Percentiles rank a stretch among this genome's conserved stretches.
Evolutionary conservation across 306 rosid species (phyloP).

Genomic region (Malus asiatica): DNA sequence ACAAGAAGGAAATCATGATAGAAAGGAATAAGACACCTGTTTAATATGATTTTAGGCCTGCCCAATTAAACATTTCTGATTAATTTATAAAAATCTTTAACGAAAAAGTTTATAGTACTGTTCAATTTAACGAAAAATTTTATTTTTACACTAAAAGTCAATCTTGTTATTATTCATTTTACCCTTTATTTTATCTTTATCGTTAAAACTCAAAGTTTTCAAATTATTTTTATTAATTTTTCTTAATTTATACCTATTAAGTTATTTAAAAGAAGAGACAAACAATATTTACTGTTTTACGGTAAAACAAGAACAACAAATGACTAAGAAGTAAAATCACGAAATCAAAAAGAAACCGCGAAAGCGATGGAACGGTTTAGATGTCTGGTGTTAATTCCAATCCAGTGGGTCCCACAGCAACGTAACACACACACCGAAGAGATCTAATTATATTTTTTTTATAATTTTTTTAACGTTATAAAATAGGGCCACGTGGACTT

Average conservation of each 20-base stretch:
- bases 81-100: too few relatives aligned
- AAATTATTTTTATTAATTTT: fast-evolving
- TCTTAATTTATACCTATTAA: fast-evolving
- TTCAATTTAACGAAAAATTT: too few relatives aligned
- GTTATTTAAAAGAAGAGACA: too few relatives aligned
- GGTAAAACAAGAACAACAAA: background rate
- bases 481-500: background rate
- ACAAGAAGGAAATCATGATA: background rate
- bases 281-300: background rate
- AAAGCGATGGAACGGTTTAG: background rate
- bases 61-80: background rate
- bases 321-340: background rate
- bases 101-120: fast-evolving
- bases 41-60: background rate
- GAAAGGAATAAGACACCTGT: background rate
- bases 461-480: background rate
- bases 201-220: too few relatives aligned
- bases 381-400: background rate
- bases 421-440: background rate
- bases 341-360: background rate
- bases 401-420: background rate
- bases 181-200: too few relatives aligned
- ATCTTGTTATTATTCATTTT: fast-evolving
- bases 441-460: background rate
- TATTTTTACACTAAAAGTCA: too few relatives aligned